Evolutionary conservation across 2,329 filamentous ascomycete species (phyloP).

Genomic region (Aspergillus melleus): DNA sequence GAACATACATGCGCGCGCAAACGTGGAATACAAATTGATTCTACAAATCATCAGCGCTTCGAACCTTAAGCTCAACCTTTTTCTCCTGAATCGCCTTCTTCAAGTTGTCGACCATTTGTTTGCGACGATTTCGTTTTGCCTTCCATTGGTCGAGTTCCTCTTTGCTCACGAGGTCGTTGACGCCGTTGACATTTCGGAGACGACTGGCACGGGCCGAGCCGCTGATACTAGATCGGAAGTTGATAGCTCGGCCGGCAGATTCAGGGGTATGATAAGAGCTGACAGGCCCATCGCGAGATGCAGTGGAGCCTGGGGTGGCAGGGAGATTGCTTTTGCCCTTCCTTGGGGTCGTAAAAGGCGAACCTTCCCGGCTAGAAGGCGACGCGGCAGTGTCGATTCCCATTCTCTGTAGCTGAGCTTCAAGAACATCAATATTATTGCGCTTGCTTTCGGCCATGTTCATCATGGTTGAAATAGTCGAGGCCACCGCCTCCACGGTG

Average conservation of each 20-base stretch:
- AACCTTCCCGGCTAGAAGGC: constrained; percentile 35
- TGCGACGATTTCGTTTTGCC: constrained; percentile 36
- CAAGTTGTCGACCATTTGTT: constrained; percentile 36
- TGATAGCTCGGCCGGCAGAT: constrained; percentile 33
- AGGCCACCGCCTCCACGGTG: constrained; percentile 87
- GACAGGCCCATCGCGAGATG: constrained; percentile 32
- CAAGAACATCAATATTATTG: constrained; percentile 85
- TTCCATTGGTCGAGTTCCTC: constrained; percentile 38
- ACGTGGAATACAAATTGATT: background rate
- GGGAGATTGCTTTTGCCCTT: constrained; percentile 35
- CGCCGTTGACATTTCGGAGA: constrained; percentile 32
- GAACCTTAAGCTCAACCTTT: constrained; percentile 28
- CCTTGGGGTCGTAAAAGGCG: constrained; percentile 39
- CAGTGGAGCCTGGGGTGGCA: constrained; percentile 39
- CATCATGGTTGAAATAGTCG: constrained; percentile 91
- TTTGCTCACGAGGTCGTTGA: constrained; percentile 23
- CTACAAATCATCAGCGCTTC: constrained; percentile 34
- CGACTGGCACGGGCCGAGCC: constrained; percentile 34
- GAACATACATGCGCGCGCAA: background rate
- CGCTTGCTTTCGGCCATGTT: constrained; percentile 87
- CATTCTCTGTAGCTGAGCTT: constrained; percentile 78
- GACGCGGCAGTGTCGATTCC: constrained; percentile 45
- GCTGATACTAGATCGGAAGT: constrained; percentile 37
- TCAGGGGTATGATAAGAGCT: constrained; percentile 45
- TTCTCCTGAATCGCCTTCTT: constrained; percentile 38